Conservation (phyloP, 306 rosid genomes). For the Geum urbanum region DNA sequence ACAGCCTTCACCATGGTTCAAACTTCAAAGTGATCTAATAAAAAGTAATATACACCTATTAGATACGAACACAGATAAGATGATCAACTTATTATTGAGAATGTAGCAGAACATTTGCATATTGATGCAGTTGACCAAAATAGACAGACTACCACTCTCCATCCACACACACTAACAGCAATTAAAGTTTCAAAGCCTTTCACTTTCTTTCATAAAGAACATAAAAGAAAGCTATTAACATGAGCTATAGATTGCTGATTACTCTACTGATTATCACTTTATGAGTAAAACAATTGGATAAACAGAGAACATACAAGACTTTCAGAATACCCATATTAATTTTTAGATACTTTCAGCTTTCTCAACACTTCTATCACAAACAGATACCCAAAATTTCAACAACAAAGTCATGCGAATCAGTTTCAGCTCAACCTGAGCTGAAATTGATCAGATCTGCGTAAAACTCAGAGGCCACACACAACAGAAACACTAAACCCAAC, state of each 20-base stretch:
- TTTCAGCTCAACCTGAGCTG: background rate
- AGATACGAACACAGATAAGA: conserved; percentile 15
- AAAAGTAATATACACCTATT: conserved; percentile 22
- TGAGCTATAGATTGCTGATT: background rate
- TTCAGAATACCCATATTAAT: background rate
- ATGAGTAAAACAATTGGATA: background rate
- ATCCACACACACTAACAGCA: background rate
- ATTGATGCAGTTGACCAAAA: background rate
- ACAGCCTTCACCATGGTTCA: conserved; percentile 81
- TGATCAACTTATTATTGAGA: background rate
- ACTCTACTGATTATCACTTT: background rate
- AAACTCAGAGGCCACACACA: background rate
- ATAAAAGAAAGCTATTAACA: background rate
- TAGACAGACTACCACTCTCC: background rate
- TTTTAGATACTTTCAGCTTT: background rate
- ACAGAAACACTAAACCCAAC: background rate
- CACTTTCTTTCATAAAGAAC: background rate
- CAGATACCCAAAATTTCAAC: background rate
- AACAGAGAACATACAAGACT: background rate
- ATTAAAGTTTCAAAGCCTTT: background rate
- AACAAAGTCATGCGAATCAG: background rate
- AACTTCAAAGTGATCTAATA: conserved; percentile 66
- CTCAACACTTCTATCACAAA: background rate
- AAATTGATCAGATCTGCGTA: conserved; percentile 9
- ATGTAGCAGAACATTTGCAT: background rate